Conservation (phyloP, 805 yeast genomes). For the Candida krabiensis region DNA sequence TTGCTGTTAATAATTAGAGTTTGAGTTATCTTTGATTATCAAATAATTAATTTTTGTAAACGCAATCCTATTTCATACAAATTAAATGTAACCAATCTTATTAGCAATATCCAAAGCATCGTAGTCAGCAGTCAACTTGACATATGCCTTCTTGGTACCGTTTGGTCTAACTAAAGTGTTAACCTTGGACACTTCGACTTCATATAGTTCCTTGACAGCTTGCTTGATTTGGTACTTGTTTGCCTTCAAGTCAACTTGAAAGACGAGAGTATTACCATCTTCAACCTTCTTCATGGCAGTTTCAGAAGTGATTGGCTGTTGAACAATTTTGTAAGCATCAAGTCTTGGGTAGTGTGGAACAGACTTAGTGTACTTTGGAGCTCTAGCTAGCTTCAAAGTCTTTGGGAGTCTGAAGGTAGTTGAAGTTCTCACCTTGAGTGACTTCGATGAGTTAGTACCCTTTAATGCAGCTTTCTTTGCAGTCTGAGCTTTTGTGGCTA, state of each 20-base stretch:
- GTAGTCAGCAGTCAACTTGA: conserved; percentile 97
- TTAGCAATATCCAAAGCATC: conserved; percentile 99
- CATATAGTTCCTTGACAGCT: conserved; percentile 98
- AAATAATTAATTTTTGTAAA: conserved; percentile 5
- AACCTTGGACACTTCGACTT: conserved; percentile 89
- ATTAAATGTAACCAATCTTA: conserved; percentile 98
- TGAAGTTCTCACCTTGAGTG: conserved; percentile 89
- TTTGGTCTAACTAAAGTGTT: conserved; percentile 98
- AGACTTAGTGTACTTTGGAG: conserved; percentile 94
- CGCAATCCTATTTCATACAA: conserved; percentile 13
- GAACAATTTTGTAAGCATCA: conserved; percentile 92
- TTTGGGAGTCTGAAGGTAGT: conserved; percentile 97
- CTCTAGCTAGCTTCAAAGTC: conserved; percentile 90
- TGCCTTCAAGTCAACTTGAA: conserved; percentile 95
- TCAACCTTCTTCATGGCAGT: conserved; percentile 99
- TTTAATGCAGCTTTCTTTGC: conserved; percentile 99
- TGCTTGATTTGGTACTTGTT: conserved; percentile 98
- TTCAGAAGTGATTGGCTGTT: conserved; percentile 95
- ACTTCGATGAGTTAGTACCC: conserved; percentile 92
- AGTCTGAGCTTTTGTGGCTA: conserved; percentile 80
- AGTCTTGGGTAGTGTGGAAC: conserved; percentile 97
- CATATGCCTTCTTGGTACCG: conserved; percentile 99
- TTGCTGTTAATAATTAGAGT: no score
- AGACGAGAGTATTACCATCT: conserved; percentile 98
- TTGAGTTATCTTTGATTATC: conserved; percentile 2